Percentiles rank a stretch among this genome's conserved stretches.
Evolutionary conservation across 768 basidiomycete genomes (phyloP).

Genomic region (Russula lepida): DNA sequence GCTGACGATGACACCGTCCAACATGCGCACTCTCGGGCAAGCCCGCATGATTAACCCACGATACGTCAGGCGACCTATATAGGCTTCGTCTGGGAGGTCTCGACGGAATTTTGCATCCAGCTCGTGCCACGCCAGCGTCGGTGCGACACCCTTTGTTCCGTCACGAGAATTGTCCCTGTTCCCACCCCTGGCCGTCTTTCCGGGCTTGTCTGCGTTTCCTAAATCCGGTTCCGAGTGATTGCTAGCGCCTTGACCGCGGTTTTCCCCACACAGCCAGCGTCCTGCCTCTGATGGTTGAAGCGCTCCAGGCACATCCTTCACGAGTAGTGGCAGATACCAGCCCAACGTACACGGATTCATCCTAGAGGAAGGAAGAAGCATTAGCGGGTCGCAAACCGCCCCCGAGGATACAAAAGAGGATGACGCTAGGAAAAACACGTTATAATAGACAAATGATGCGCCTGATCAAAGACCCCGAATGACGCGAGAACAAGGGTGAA

Average conservation of each 20-base stretch:
- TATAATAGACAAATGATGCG: neutral
- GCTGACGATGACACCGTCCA: slow-evolving; percentile 83
- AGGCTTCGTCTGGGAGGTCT: slow-evolving; percentile 81
- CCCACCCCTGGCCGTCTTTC: slow-evolving; percentile 26
- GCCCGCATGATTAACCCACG: slow-evolving; percentile 81
- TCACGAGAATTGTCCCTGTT: slow-evolving; percentile 20
- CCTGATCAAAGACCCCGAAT: neutral
- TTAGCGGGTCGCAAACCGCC: neutral
- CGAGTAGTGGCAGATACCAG: slow-evolving; percentile 87
- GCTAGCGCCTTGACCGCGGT: slow-evolving; percentile 20
- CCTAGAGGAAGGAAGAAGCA: slow-evolving; percentile 28
- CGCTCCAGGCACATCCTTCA: slow-evolving; percentile 58
- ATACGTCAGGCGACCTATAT: slow-evolving; percentile 82
- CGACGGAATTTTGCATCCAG: slow-evolving; percentile 82
- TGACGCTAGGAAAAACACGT: neutral
- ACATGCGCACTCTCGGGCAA: slow-evolving; percentile 52
- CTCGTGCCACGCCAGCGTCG: slow-evolving; percentile 48
- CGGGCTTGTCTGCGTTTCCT: slow-evolving; percentile 25
- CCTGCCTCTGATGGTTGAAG: slow-evolving; percentile 48
- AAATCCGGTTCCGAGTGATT: slow-evolving; percentile 21
- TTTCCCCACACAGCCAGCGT: slow-evolving; percentile 16
- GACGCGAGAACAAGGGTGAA: slow-evolving; percentile 1
- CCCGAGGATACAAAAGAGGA: neutral
- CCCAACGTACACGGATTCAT: slow-evolving; percentile 98
- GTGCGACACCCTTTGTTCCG: slow-evolving; percentile 15